Evolutionary conservation across 306 rosid genomes (phyloP).

Genomic region (Vigna unguiculata): DNA sequence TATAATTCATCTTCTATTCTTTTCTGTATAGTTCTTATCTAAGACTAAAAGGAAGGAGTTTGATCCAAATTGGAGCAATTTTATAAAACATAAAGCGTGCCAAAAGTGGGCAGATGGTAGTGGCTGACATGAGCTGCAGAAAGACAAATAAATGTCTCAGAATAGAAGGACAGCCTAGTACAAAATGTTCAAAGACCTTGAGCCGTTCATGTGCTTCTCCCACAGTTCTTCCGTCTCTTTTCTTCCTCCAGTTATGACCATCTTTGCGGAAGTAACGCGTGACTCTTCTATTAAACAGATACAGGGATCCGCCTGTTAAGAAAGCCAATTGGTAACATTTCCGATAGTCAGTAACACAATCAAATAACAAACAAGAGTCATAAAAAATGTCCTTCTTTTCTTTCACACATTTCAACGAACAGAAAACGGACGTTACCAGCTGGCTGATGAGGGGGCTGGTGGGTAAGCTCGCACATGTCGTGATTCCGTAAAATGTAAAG

Average conservation of each 20-base stretch:
- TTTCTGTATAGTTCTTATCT: conserved; percentile 19
- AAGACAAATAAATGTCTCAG: neutral
- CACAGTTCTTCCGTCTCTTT: conserved; percentile 88
- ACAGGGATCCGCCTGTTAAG: conserved; percentile 81
- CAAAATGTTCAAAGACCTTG: conserved; percentile 61
- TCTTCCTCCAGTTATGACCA: conserved; percentile 94
- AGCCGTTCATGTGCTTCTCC: conserved; percentile 97
- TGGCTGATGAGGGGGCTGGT: conserved; percentile 68
- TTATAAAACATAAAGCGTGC: neutral
- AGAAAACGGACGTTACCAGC: conserved; percentile 52
- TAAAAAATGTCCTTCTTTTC: conserved; percentile 8
- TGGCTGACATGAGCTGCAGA: neutral
- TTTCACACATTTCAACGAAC: conserved; percentile 6
- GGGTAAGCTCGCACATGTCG: conserved; percentile 68
- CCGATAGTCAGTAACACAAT: conserved; percentile 25
- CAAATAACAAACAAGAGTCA: neutral
- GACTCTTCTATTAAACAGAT: conserved; percentile 85
- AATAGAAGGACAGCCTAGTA: neutral
- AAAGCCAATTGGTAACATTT: conserved; percentile 29
- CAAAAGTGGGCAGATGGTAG: conserved; percentile 23
- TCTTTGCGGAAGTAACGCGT: conserved; percentile 95
- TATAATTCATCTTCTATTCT: conserved; percentile 10
- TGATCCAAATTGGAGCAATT: conserved; percentile 10
- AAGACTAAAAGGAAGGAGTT: conserved; percentile 9
- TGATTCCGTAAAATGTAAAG: conserved; percentile 77